A percentile compares a stretch with the other conserved stretches of the same genome.
phyloP scores from a whole-genome alignment of 2,329 filamentous ascomycete genomes.

The Colletotrichum sp. region DNA sequence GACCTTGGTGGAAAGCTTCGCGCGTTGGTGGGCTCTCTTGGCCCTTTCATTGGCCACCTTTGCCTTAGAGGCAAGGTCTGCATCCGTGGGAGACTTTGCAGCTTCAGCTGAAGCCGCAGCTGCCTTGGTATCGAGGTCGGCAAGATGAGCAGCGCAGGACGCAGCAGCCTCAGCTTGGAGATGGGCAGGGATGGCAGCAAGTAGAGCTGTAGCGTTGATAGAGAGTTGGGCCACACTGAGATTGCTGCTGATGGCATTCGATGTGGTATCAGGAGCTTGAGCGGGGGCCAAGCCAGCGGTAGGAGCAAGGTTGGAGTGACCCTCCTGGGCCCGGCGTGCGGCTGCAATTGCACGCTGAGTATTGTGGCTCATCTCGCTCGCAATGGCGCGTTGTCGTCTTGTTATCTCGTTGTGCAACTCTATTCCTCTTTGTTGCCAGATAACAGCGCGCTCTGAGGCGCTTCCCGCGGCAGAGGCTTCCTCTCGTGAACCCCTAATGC shows the following conservation, averaged over 20 bases:
- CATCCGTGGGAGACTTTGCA: background rate
- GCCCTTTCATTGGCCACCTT: background rate
- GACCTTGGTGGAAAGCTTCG: background rate
- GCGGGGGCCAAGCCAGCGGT: no score
- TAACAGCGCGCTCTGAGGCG: background rate
- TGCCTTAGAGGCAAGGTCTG: background rate
- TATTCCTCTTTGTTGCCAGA: background rate
- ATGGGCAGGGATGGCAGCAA: background rate
- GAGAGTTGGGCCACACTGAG: background rate
- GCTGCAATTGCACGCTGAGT: background rate
- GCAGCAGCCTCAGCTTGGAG: background rate
- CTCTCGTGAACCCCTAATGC: background rate
- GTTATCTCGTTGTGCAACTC: background rate
- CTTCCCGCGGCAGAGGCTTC: background rate
- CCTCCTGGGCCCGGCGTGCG: background rate
- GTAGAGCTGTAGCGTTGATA: background rate
- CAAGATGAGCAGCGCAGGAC: background rate
- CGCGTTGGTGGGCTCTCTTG: background rate
- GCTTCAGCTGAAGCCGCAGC: background rate
- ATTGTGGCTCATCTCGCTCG: background rate
- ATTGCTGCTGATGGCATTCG: background rate
- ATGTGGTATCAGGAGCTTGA: background rate
- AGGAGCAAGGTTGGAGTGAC: background rate
- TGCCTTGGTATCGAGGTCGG: background rate
- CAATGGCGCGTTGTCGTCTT: background rate